These are phyloP conservation scores for Chlamydomonas applanata DNA, from an alignment of 139 green algal species.

Conservation along the genomic window DNA sequence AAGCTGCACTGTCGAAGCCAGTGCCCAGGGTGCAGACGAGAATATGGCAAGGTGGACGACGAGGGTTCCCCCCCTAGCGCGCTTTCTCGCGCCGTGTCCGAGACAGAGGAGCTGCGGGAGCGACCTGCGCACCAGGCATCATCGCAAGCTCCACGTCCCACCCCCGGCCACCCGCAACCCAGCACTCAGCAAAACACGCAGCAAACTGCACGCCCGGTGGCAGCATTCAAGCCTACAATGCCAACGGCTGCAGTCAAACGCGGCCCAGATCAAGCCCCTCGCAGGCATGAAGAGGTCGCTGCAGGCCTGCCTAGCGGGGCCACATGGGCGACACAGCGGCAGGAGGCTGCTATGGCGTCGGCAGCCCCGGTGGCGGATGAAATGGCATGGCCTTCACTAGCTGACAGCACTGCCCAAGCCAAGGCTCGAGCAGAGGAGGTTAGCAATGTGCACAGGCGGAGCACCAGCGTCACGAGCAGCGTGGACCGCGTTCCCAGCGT, in stretches of 20 bases:
- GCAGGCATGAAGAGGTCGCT: not conserved
- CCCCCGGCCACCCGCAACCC: not conserved
- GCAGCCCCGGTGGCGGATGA: conserved; percentile 22
- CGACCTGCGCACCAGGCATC: not conserved
- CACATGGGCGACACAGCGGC: conserved; percentile 22
- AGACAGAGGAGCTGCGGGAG: not conserved
- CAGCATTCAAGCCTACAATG: not conserved
- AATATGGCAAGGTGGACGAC: conserved; percentile 38
- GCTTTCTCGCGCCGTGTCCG: not conserved
- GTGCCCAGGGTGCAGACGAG: conserved; percentile 51
- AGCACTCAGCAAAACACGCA: not conserved
- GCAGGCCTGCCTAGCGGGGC: conserved; percentile 27
- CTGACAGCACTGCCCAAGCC: not conserved
- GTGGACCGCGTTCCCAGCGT: conserved; percentile 26
- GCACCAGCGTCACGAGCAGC: conserved; percentile 12
- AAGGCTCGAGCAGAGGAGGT: not conserved
- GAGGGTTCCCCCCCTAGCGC: not conserved
- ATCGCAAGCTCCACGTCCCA: not conserved
- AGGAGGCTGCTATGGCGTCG: not conserved
- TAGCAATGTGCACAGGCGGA: conserved; percentile 9
- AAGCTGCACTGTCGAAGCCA: conserved; percentile 44
- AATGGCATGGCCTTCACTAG: conserved; percentile 45
- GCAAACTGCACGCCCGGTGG: not conserved
- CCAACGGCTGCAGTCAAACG: conserved; percentile 6
- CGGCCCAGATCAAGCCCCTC: not conserved